These are phyloP conservation scores for Microdochium bolleyi DNA, from an alignment of 2,329 filamentous ascomycete genomes.

Conservation along the genomic window DNA sequence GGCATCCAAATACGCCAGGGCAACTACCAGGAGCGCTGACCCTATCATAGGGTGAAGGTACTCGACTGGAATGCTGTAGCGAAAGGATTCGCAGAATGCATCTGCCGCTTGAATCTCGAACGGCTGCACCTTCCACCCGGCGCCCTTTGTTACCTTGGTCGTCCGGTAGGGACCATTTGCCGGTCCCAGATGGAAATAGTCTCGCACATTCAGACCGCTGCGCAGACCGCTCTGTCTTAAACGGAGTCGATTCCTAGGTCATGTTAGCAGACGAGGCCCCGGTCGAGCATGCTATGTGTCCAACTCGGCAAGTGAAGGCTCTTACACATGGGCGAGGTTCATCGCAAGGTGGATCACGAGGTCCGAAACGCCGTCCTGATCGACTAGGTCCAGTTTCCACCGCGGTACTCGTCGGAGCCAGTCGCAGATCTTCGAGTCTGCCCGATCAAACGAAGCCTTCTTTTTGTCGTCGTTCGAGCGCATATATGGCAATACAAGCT, in stretches of 20 bases:
- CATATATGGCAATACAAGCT: slow-evolving; percentile 19
- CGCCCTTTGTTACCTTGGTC: slow-evolving; percentile 16
- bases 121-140: slow-evolving; percentile 19
- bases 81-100: slow-evolving; percentile 20
- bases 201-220: slow-evolving; percentile 16
- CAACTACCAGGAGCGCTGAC: slow-evolving; percentile 13
- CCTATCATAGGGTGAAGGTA: slow-evolving; percentile 16
- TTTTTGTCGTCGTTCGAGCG: slow-evolving; percentile 14
- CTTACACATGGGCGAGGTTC: slow-evolving; percentile 25
- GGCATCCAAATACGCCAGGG: slow-evolving; percentile 21
- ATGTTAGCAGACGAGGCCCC: not conserved
- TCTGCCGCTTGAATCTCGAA: slow-evolving; percentile 23
- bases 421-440: slow-evolving; percentile 26
- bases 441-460: slow-evolving; percentile 17
- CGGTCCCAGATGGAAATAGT: slow-evolving; percentile 19
- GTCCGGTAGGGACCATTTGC: slow-evolving; percentile 15
- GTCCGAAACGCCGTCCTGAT: slow-evolving; percentile 25
- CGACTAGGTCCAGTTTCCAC: slow-evolving; percentile 28
- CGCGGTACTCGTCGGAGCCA: slow-evolving; percentile 28
- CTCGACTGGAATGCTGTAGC: slow-evolving; percentile 17
- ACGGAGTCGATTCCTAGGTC: slow-evolving; percentile 15
- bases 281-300: not conserved
- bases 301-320: not conserved
- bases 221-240: slow-evolving; percentile 16
- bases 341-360: slow-evolving; percentile 28